These are phyloP conservation scores for Calonectria pseudoreteaudii DNA, from an alignment of 2,329 filamentous ascomycete species.

Conservation along the genomic window DNA sequence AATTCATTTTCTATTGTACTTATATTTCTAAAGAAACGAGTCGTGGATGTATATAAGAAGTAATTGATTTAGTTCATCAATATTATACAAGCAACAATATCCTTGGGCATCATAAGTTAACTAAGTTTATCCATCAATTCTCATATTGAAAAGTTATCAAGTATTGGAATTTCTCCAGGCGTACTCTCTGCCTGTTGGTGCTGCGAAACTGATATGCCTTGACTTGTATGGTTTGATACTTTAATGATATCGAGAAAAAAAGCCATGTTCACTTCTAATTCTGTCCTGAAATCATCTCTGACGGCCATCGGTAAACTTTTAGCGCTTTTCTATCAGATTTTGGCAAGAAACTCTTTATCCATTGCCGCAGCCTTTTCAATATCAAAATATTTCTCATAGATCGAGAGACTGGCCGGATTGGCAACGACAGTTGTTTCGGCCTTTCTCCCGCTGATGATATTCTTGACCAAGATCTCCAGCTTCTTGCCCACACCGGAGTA, in stretches of 20 bases:
- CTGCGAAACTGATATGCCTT: background rate
- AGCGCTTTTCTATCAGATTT: background rate
- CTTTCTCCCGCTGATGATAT: constrained; percentile 11
- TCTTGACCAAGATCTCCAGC: constrained; percentile 23
- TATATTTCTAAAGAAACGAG: background rate
- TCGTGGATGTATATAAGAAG: background rate
- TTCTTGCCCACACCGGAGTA: constrained; percentile 18
- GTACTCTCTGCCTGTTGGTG: background rate
- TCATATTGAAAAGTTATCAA: too few relatives aligned
- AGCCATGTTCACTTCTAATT: background rate
- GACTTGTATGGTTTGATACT: background rate
- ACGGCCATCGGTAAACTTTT: background rate
- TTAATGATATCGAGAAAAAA: background rate
- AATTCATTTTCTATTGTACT: background rate
- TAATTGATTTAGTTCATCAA: background rate
- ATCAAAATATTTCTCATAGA: background rate
- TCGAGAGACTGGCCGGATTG: constrained; percentile 4
- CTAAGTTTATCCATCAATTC: too few relatives aligned
- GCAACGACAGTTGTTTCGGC: background rate
- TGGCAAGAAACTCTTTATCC: background rate
- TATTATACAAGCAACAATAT: background rate
- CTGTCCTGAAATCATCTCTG: background rate
- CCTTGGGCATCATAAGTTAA: too few relatives aligned
- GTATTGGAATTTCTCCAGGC: too few relatives aligned
- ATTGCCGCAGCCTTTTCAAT: background rate